Conservation (phyloP, 1,284 basidiomycete genomes). For the Phlebopus sp. region DNA sequence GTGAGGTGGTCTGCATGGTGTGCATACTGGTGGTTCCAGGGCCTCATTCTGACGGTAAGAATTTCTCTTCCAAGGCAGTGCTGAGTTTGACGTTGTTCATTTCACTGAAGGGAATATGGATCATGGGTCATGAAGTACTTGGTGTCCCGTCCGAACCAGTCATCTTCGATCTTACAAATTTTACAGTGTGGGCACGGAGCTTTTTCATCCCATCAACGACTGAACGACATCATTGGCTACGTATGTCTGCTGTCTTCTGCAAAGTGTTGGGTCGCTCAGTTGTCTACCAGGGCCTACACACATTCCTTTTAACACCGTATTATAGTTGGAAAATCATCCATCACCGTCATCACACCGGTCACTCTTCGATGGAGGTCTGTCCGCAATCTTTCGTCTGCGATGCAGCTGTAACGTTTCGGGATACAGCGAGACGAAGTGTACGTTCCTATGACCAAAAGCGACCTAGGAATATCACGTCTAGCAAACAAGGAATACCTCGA, state of each 20-base stretch:
- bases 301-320: slow-evolving; percentile 51
- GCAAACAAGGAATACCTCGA: slow-evolving; percentile 44
- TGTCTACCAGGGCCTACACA: slow-evolving; percentile 39
- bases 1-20: slow-evolving; percentile 44
- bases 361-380: background rate
- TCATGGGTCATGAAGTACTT: background rate
- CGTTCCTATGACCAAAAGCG: slow-evolving; percentile 52
- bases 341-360: slow-evolving; percentile 32
- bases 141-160: slow-evolving; percentile 13
- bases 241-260: slow-evolving; percentile 32
- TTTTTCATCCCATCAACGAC: slow-evolving; percentile 27
- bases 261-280: slow-evolving; percentile 2
- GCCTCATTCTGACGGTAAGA: slow-evolving; percentile 46
- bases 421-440: slow-evolving; percentile 65
- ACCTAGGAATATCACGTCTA: slow-evolving; percentile 39
- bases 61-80: slow-evolving; percentile 11
- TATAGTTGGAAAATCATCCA: slow-evolving; percentile 56
- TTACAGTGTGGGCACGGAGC: slow-evolving; percentile 36
- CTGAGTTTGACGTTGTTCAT: background rate
- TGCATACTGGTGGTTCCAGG: slow-evolving; percentile 57
- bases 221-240: slow-evolving; percentile 43
- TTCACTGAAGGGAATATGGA: background rate
- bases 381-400: no score
- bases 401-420: background rate
- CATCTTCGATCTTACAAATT: slow-evolving; percentile 10